These are phyloP conservation scores for Trematosphaeria pertusa DNA, from an alignment of 2,329 filamentous ascomycete species.

Conservation along the genomic window DNA sequence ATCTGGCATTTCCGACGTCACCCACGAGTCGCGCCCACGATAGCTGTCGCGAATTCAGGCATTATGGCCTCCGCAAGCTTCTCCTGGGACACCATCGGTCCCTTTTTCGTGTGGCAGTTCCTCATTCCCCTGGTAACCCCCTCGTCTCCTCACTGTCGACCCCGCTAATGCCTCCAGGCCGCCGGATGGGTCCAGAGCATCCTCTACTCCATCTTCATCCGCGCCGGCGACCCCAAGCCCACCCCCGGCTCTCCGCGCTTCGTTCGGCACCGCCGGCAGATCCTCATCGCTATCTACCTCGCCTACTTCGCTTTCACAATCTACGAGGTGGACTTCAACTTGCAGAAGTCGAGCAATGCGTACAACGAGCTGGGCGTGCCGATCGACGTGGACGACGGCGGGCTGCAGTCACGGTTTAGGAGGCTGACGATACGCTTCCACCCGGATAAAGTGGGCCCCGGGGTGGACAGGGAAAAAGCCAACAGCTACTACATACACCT, in stretches of 20 bases:
- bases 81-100: conserved; percentile 39
- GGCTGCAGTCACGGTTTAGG: conserved; percentile 85
- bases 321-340: conserved; percentile 86
- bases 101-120: conserved; percentile 46
- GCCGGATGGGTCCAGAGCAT: conserved; percentile 68
- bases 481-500: conserved; percentile 76
- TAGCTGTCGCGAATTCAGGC: background rate
- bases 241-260: conserved; percentile 71
- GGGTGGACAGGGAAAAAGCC: conserved; percentile 35
- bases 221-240: conserved; percentile 84
- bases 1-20: background rate
- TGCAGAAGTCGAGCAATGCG: conserved; percentile 75
- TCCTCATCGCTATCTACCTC: conserved; percentile 82
- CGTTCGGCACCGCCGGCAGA: conserved; percentile 76
- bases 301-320: conserved; percentile 90
- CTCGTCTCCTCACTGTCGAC: background rate
- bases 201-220: conserved; percentile 88
- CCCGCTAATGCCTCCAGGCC: conserved; percentile 32
- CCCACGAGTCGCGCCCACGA: background rate
- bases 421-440: conserved; percentile 70
- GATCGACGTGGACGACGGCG: conserved; percentile 71
- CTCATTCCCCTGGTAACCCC: conserved; percentile 39
- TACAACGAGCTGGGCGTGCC: conserved; percentile 79
- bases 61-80: conserved; percentile 32
- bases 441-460: conserved; percentile 75